A percentile compares a stretch with the other conserved stretches of the same genome.
phyloP scores from a whole-genome alignment of 305 asterid species.

The Fraxinus platypoda region DNA sequence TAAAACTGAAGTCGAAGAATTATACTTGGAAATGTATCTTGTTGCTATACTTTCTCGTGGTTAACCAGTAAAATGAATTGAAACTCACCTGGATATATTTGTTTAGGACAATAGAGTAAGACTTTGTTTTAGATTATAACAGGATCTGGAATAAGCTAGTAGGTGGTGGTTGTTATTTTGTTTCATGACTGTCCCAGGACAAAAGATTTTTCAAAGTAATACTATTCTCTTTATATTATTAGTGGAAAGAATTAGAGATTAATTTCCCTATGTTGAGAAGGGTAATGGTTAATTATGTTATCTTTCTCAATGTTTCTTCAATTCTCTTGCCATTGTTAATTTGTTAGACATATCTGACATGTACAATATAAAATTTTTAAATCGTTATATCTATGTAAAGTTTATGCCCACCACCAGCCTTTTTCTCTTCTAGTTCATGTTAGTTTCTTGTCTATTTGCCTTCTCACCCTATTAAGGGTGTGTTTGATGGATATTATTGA shows the following conservation, averaged over 20 bases:
- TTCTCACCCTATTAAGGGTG: too few relatives aligned
- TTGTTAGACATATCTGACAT: not conserved
- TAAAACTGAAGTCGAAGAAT: not conserved
- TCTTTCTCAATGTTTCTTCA: not conserved
- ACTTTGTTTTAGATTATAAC: slow-evolving; percentile 2
- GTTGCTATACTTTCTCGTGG: slow-evolving; percentile 1
- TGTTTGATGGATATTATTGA: too few relatives aligned
- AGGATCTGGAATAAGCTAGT: not conserved
- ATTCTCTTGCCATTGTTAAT: not conserved
- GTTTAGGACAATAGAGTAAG: not conserved
- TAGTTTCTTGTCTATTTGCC: slow-evolving; percentile 19
- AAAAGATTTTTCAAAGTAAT: not conserved
- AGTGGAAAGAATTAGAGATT: not conserved
- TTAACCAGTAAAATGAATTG: not conserved
- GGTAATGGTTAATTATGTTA: not conserved
- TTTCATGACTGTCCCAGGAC: not conserved
- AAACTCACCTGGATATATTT: not conserved
- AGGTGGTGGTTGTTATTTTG: slow-evolving; percentile 3
- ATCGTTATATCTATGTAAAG: not conserved
- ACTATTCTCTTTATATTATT: not conserved
- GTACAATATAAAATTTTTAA: not conserved
- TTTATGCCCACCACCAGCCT: not conserved
- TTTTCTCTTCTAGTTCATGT: slow-evolving; percentile 3
- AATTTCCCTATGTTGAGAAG: not conserved
- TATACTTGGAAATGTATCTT: slow-evolving; percentile 11